Conservation (phyloP, 2,329 filamentous ascomycete genomes). For the Myriosclerotinia scirpicola region DNA sequence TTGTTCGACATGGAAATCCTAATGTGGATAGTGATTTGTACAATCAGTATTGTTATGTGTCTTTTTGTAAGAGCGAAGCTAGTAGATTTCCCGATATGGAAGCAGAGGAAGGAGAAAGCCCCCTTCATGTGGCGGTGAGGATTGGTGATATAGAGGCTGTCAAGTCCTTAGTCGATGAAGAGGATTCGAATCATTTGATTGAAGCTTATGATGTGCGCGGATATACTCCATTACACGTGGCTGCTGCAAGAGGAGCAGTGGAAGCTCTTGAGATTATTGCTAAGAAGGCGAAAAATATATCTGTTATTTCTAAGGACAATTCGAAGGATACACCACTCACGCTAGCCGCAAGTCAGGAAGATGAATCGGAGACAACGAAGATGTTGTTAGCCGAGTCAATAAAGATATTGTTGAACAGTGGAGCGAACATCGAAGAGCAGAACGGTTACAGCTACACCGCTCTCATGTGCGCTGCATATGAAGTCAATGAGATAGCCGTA, state of each 20-base stretch:
- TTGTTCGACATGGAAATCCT: constrained; percentile 1
- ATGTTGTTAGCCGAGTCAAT: neutral
- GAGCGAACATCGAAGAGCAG: neutral
- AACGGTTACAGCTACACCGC: neutral
- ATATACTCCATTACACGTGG: neutral
- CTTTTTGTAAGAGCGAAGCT: neutral
- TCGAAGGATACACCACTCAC: constrained; percentile 4
- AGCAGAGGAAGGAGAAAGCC: neutral
- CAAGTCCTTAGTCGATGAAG: neutral
- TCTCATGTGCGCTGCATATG: neutral
- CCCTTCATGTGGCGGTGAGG: neutral
- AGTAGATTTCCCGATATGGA: neutral
- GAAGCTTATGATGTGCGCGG: constrained; percentile 1
- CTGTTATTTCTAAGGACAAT: neutral
- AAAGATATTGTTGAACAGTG: neutral
- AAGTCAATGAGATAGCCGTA: neutral
- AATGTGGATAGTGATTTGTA: neutral
- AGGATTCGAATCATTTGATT: neutral
- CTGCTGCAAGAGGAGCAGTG: neutral
- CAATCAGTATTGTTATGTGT: neutral
- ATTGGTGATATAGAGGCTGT: neutral
- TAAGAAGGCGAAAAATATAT: neutral
- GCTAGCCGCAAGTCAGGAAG: neutral
- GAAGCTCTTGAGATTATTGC: neutral
- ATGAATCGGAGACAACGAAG: neutral